phyloP scores from a whole-genome alignment of 176 grass and related monocot species.

The Rhipidocladum racemiflorum region DNA sequence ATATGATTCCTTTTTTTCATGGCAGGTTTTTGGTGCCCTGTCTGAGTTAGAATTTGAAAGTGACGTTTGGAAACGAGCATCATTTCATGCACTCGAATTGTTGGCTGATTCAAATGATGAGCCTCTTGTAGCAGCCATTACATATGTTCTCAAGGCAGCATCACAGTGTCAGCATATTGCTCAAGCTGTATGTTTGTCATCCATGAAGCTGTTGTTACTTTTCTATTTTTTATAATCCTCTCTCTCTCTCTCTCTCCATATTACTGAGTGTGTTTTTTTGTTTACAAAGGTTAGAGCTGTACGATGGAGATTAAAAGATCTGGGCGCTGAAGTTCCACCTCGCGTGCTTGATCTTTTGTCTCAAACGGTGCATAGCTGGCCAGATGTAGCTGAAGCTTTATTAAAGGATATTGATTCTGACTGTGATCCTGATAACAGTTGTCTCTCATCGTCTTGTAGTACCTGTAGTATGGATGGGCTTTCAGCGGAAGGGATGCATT shows the following conservation, averaged over 20 bases:
- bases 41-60: conserved; percentile 63
- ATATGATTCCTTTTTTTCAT: conserved; percentile 9
- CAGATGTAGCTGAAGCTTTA: conserved; percentile 79
- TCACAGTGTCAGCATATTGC: conserved; percentile 74
- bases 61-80: conserved; percentile 65
- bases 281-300: conserved; percentile 55
- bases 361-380: conserved; percentile 63
- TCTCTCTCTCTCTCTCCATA: conserved; percentile 1
- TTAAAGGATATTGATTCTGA: conserved; percentile 81
- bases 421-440: conserved; percentile 54
- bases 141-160: conserved; percentile 69
- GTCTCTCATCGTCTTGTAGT: conserved; percentile 41
- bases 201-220: conserved; percentile 11
- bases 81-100: conserved; percentile 58
- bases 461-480: conserved; percentile 39
- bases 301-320: conserved; percentile 66
- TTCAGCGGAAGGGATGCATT: conserved; percentile 71
- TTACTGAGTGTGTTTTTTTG: conserved; percentile 16
- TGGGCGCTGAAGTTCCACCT: conserved; percentile 69
- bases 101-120: conserved; percentile 73
- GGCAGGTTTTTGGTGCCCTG: conserved; percentile 75
- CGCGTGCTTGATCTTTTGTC: conserved; percentile 77
- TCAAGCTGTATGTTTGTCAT: conserved; percentile 66
- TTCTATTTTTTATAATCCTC: conserved; percentile 15
- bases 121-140: conserved; percentile 59